Percentiles rank a stretch among this genome's conserved stretches.
These are phyloP conservation scores for Hymenotorrendiella dingleyae DNA, from an alignment of 2,329 filamentous ascomycete species.

Conservation along the genomic window DNA sequence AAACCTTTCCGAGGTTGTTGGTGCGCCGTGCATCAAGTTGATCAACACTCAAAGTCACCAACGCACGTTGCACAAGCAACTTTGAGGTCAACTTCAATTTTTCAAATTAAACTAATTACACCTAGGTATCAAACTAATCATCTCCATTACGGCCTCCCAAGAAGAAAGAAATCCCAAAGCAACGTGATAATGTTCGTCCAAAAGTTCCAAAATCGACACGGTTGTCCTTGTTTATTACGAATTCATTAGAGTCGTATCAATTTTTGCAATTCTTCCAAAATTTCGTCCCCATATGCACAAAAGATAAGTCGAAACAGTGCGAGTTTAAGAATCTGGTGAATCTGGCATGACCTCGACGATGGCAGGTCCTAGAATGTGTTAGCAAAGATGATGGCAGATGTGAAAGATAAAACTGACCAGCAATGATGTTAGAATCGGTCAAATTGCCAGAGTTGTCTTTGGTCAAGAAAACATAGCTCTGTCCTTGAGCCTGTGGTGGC, in stretches of 20 bases:
- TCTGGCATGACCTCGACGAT: slow-evolving; percentile 30
- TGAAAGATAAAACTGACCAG: slow-evolving; percentile 23
- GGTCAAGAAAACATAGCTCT: slow-evolving; percentile 37
- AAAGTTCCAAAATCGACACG: neutral
- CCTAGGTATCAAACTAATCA: neutral
- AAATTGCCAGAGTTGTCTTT: slow-evolving; percentile 31
- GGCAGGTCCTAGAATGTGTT: slow-evolving; percentile 17
- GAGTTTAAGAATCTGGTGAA: slow-evolving; percentile 24
- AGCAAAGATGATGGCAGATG: neutral
- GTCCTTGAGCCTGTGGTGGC: slow-evolving; percentile 31
- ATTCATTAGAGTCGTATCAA: neutral
- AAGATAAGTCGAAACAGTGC: slow-evolving; percentile 1
- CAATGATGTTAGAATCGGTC: slow-evolving; percentile 34
- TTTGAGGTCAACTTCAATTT: no score
- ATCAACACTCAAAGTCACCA: no score
- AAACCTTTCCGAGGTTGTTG: no score
- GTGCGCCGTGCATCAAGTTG: no score
- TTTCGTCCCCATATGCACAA: neutral
- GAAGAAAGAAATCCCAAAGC: neutral
- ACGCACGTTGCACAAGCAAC: no score
- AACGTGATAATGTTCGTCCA: neutral
- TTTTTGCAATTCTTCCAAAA: slow-evolving; percentile 2
- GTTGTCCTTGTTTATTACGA: neutral
- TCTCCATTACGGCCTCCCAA: neutral
- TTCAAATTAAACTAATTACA: neutral